Percentiles rank a stretch among this genome's conserved stretches.
These are phyloP conservation scores for Agaricus sinodeliciosus DNA, from an alignment of 768 basidiomycete genomes.

Conservation along the genomic window DNA sequence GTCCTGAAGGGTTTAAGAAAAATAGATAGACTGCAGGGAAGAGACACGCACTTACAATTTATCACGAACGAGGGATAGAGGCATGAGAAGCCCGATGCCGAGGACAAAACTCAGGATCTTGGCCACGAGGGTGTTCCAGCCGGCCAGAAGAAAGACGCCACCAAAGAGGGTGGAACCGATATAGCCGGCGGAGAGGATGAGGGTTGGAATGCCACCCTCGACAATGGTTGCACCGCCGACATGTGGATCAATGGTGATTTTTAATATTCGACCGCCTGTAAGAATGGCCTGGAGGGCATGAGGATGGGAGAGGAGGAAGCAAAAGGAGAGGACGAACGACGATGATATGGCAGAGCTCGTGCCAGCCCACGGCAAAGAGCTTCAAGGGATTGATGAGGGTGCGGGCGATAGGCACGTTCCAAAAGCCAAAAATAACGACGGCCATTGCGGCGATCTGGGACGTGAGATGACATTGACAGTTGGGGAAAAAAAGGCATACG, in stretches of 20 bases:
- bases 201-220: conserved; percentile 65
- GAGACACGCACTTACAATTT: conserved; percentile 62
- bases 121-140: conserved; percentile 84
- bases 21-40: background rate
- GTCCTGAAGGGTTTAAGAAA: conserved; percentile 47
- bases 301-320: background rate
- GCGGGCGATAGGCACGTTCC: conserved; percentile 79
- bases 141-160: conserved; percentile 75
- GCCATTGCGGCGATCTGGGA: conserved; percentile 74
- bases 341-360: conserved; percentile 80
- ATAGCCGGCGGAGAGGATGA: conserved; percentile 76
- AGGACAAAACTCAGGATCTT: conserved; percentile 92
- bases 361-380: conserved; percentile 83
- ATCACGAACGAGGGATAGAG: conserved; percentile 80
- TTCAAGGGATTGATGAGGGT: conserved; percentile 80
- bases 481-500: conserved; percentile 35
- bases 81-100: conserved; percentile 80
- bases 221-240: conserved; percentile 72
- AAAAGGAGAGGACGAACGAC: conserved; percentile 40
- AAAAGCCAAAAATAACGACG: conserved; percentile 81
- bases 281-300: conserved; percentile 52
- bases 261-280: conserved; percentile 71
- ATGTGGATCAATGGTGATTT: conserved; percentile 81
- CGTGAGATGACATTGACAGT: background rate
- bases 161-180: conserved; percentile 78